Base-by-base conservation (phyloP, 257 asterid species). In the Thymus mandschuricus region DNA sequence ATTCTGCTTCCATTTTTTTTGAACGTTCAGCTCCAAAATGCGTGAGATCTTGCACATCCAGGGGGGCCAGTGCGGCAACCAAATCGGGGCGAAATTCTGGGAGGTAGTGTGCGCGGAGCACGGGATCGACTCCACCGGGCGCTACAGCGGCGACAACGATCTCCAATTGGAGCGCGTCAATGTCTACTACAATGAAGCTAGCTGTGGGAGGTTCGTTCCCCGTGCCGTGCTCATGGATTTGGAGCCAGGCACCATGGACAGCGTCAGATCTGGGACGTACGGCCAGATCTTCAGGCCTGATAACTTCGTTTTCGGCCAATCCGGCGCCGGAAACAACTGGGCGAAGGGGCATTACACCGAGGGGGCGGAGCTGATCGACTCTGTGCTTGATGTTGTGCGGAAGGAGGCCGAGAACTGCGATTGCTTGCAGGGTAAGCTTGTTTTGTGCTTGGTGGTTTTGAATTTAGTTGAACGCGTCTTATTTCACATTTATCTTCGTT, bases 201-300 rank as follows among this genome's bases (percentile, higher is more conserved):
- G 81, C 75, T 79, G 86, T 73, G 86, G 86, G 10, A 65, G 86
- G 71, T 82, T 79, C 29, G 84, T 82, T 41, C 86, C 86, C 4
- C 84, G 84, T 21, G 86, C 84, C 6, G 86, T 82, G 69, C 79
- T 79, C 67, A 82, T 82, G 86, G 86, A 79, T 74, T 67, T 82
- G 79, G 86, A 82, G 72, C 86, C 86, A 3, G 86, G 84, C 11
- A 82, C 86, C 13, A 82, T 82, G 86, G 86, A 82, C 43, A 78
- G 83, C 29, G 86, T 82, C 28, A 82, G 86, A 82, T 79, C 86
- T 72, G 81, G 84, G 2, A 63, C 80, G 45, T 82, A 79, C 67
- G 86, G 86, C 1, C 86, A 82, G 81, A 82, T 82, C 28, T 82
- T 82, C 29, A 65, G 86, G 55, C 86, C 86, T 0, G 84, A 82